These are phyloP conservation scores for Glycine tomentella DNA, from an alignment of 306 rosid species.

Conservation along the genomic window DNA sequence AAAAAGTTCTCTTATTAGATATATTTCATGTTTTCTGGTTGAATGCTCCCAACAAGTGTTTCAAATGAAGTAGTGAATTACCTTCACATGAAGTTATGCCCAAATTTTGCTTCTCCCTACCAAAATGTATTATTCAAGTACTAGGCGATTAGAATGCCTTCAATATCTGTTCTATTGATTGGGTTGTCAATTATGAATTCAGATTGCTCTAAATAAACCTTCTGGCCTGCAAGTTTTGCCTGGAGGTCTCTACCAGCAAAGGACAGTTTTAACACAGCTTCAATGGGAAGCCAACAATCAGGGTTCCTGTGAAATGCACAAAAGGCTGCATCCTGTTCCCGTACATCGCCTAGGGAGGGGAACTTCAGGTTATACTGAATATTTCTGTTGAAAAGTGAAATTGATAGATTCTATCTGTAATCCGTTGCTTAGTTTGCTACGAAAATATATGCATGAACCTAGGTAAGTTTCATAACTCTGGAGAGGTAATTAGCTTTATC, in stretches of 20 bases:
- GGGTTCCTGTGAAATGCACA: slow-evolving; percentile 46
- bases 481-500: slow-evolving; percentile 16
- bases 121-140: slow-evolving; percentile 9
- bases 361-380: slow-evolving; percentile 78
- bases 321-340: slow-evolving; percentile 68
- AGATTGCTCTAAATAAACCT: slow-evolving; percentile 81
- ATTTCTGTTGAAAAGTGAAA: slow-evolving; percentile 40
- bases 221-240: slow-evolving; percentile 96
- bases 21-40: neutral
- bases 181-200: slow-evolving; percentile 42
- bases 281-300: slow-evolving; percentile 62
- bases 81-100: neutral
- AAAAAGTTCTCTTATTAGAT: neutral
- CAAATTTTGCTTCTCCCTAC: slow-evolving; percentile 17
- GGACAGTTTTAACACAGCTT: slow-evolving; percentile 88
- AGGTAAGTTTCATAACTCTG: slow-evolving; percentile 18
- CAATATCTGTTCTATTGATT: slow-evolving; percentile 26
- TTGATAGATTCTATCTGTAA: slow-evolving; percentile 11
- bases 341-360: slow-evolving; percentile 98
- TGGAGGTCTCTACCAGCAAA: slow-evolving; percentile 97
- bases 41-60: neutral
- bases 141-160: slow-evolving; percentile 11
- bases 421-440: slow-evolving; percentile 11
- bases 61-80: neutral
- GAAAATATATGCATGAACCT: slow-evolving; percentile 29